A percentile compares a stretch with the other conserved stretches of the same genome.
Conservation (phyloP, 176 grass and related monocot genomes). For the Triticum dicoccoides region DNA sequence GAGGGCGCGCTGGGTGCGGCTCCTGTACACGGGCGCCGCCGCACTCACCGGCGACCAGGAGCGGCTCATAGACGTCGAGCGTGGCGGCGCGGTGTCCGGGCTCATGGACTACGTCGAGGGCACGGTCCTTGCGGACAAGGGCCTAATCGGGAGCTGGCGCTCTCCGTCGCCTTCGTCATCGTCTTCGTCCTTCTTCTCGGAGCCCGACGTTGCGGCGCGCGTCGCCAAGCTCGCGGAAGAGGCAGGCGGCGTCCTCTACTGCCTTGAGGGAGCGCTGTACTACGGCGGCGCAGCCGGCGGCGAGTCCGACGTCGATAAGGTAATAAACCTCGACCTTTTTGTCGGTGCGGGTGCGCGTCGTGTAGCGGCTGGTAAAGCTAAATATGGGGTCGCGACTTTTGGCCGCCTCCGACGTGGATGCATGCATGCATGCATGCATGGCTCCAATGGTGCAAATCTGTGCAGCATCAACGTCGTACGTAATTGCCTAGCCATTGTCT, state of each 20-base stretch:
- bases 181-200: conserved; percentile 34
- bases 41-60: conserved; percentile 47
- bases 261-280: conserved; percentile 55
- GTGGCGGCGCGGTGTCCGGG: conserved; percentile 13
- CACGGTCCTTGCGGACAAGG: conserved; percentile 30
- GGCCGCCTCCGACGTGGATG: not conserved
- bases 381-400: not conserved
- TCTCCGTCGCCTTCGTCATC: not conserved
- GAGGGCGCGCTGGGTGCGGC: conserved; percentile 46
- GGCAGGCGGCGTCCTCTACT: conserved; percentile 45
- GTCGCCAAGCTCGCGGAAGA: conserved; percentile 14
- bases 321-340: not conserved
- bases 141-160: conserved; percentile 42
- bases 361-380: not conserved
- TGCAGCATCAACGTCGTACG: conserved; percentile 20
- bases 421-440: not conserved
- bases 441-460: not conserved
- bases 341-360: not conserved
- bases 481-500: conserved; percentile 5
- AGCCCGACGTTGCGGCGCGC: not conserved
- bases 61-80: conserved; percentile 30
- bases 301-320: conserved; percentile 20
- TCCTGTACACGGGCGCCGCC: conserved; percentile 43
- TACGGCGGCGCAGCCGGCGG: conserved; percentile 29
- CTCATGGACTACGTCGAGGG: conserved; percentile 67